Percentiles rank a stretch among this genome's conserved stretches.
Conservation (phyloP, 1,284 basidiomycete genomes). For the Xerocomus nothofagi region DNA sequence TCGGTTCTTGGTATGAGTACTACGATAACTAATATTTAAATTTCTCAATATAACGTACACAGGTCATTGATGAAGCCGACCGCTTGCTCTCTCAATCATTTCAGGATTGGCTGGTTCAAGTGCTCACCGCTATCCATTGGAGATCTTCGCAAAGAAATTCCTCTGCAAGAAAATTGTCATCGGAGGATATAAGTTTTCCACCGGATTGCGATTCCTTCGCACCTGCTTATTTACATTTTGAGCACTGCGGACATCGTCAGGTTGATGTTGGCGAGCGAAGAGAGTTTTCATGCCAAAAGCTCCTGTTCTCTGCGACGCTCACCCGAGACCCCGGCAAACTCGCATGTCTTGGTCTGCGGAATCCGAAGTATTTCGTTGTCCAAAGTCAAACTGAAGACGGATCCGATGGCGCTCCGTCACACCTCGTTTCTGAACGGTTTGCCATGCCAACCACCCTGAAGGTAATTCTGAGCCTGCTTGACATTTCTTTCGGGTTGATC, state of each 20-base stretch:
- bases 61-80: slow-evolving; percentile 99
- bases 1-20: slow-evolving; percentile 72
- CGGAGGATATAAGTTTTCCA: slow-evolving; percentile 9
- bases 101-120: slow-evolving; percentile 89
- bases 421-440: slow-evolving; percentile 73
- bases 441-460: slow-evolving; percentile 77
- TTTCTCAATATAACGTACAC: slow-evolving; percentile 5
- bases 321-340: slow-evolving; percentile 94
- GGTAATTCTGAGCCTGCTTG: slow-evolving; percentile 41
- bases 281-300: slow-evolving; percentile 82
- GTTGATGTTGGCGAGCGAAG: slow-evolving; percentile 57
- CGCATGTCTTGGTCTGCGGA: slow-evolving; percentile 73
- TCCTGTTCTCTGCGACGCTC: slow-evolving; percentile 95
- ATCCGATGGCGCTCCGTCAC: slow-evolving; percentile 40
- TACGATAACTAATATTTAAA: background rate
- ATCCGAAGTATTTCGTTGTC: slow-evolving; percentile 90
- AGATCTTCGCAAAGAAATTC: slow-evolving; percentile 27
- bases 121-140: slow-evolving; percentile 71
- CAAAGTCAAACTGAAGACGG: slow-evolving; percentile 47
- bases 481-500: background rate
- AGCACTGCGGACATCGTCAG: slow-evolving; percentile 40
- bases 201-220: slow-evolving; percentile 55
- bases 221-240: slow-evolving; percentile 54
- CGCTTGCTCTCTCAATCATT: slow-evolving; percentile 92
- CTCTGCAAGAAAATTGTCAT: background rate